A percentile compares a stretch with the other conserved stretches of the same genome.
phyloP scores from a whole-genome alignment of 495 filamentous ascomycete species.

The Trichoderma gamsii region DNA sequence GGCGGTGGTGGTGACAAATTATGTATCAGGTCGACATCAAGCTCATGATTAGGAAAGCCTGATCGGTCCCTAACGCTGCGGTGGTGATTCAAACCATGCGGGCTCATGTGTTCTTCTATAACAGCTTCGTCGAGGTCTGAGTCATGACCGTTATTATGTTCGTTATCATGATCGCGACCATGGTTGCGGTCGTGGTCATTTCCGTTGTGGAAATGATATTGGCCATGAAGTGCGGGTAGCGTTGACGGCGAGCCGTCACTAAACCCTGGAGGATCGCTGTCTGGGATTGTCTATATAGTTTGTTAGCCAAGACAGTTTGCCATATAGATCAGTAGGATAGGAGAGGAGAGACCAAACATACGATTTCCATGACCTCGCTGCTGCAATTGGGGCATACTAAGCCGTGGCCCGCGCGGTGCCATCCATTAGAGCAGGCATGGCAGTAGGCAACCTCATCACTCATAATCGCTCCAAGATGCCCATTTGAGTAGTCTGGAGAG shows the following conservation, averaged over 20 bases:
- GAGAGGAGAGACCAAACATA: constrained; percentile 32
- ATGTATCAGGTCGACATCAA: constrained; percentile 30
- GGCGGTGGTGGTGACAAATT: constrained; percentile 20
- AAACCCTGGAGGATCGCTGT: constrained; percentile 36
- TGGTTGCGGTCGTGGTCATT: constrained; percentile 35
- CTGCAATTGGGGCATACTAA: constrained; percentile 71
- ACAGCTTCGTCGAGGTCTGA: constrained; percentile 44
- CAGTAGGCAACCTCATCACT: constrained; percentile 71
- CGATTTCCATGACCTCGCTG: constrained; percentile 80
- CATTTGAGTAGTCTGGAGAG: constrained; percentile 17
- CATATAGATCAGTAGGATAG: background rate
- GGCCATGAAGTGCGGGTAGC: constrained; percentile 14
- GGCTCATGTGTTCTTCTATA: constrained; percentile 43
- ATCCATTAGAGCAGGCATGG: constrained; percentile 72
- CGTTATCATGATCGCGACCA: too few relatives aligned
- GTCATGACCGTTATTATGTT: constrained; percentile 34
- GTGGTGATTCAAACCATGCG: constrained; percentile 42
- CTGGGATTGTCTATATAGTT: constrained; percentile 30
- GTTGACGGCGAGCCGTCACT: constrained; percentile 21
- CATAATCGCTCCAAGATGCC: constrained; percentile 36
- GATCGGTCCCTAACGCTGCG: constrained; percentile 18
- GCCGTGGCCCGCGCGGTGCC: constrained; percentile 60
- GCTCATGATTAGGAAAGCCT: background rate
- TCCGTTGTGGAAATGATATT: constrained; percentile 19
- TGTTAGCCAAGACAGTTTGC: constrained; percentile 21